Evolutionary conservation across 2,329 filamentous ascomycete species (phyloP).

Genomic region (Monosporascus sp.): DNA sequence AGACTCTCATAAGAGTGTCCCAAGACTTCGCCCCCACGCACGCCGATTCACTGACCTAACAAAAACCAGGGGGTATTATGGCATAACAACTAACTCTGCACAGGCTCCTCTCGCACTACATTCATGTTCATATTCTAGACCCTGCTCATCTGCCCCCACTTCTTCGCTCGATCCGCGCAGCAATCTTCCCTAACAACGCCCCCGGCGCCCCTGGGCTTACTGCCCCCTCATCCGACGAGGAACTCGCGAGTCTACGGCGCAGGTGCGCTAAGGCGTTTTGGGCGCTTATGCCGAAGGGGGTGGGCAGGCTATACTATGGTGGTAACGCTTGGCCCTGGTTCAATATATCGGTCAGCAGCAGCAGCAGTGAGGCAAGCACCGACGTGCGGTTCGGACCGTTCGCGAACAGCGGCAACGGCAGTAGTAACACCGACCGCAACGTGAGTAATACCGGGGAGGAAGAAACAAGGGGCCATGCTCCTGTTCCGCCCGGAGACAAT

Average conservation of each 20-base stretch:
- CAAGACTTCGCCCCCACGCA: conserved; percentile 20
- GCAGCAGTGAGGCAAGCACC: conserved; percentile 23
- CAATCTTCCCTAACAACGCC: conserved; percentile 82
- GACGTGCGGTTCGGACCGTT: conserved; percentile 24
- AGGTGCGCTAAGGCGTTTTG: conserved; percentile 60
- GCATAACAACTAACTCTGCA: conserved; percentile 21
- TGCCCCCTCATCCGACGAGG: conserved; percentile 55
- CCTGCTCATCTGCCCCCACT: conserved; percentile 60
- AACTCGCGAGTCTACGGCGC: conserved; percentile 57
- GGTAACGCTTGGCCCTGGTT: conserved; percentile 30
- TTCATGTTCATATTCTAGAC: conserved; percentile 55
- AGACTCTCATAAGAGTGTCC: conserved; percentile 6
- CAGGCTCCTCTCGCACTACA: conserved; percentile 56
- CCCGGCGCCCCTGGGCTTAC: conserved; percentile 60
- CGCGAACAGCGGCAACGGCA: conserved; percentile 14
- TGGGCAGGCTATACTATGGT: conserved; percentile 46
- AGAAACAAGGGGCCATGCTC: conserved; percentile 19
- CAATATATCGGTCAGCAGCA: conserved; percentile 18
- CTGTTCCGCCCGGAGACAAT: conserved; percentile 2
- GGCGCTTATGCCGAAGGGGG: conserved; percentile 41
- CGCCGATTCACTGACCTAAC: conserved; percentile 5
- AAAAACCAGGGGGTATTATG: neutral
- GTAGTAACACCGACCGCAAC: conserved; percentile 18
- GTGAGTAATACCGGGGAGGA: conserved; percentile 18
- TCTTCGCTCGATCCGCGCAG: conserved; percentile 66